Conservation (phyloP, 2,329 filamentous ascomycete genomes). For the Aureobasidium sp. region DNA sequence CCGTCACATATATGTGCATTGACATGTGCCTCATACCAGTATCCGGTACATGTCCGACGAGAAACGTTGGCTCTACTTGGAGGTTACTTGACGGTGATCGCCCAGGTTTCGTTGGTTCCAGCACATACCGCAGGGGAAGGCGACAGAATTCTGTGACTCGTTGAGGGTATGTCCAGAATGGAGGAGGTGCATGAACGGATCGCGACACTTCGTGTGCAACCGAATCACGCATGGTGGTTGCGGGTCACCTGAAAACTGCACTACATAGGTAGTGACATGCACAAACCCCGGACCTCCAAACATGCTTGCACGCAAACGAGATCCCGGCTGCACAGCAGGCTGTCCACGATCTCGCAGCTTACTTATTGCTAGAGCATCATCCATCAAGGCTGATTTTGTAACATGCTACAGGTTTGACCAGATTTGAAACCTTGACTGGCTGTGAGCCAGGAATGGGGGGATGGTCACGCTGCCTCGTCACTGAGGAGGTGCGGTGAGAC, state of each 20-base stretch:
- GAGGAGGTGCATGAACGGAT: not conserved
- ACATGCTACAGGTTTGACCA: constrained; percentile 3
- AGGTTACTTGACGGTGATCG: not conserved
- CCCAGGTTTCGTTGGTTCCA: not conserved
- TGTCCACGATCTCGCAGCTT: constrained; percentile 3
- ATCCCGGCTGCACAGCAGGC: constrained; percentile 2
- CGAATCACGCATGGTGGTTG: not conserved
- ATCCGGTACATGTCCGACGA: not conserved
- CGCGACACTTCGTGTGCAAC: not conserved
- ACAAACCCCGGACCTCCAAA: not conserved
- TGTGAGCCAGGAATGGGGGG: not conserved
- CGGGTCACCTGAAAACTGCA: not conserved
- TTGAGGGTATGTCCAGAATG: not conserved
- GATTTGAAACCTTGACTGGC: not conserved
- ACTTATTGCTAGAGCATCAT: not conserved
- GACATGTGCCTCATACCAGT: not conserved
- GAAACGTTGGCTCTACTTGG: not conserved
- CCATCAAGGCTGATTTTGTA: constrained; percentile 1
- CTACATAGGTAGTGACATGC: constrained; percentile 8
- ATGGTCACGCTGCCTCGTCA: constrained; percentile 10
- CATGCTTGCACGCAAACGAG: constrained; percentile 2
- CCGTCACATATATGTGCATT: not conserved
- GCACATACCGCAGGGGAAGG: not conserved
- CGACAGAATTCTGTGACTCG: not conserved
- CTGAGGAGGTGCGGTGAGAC: constrained; percentile 5